These are phyloP conservation scores for Blastobotrys indianensis DNA, from an alignment of 1,139 yeast species.

Conservation along the genomic window DNA sequence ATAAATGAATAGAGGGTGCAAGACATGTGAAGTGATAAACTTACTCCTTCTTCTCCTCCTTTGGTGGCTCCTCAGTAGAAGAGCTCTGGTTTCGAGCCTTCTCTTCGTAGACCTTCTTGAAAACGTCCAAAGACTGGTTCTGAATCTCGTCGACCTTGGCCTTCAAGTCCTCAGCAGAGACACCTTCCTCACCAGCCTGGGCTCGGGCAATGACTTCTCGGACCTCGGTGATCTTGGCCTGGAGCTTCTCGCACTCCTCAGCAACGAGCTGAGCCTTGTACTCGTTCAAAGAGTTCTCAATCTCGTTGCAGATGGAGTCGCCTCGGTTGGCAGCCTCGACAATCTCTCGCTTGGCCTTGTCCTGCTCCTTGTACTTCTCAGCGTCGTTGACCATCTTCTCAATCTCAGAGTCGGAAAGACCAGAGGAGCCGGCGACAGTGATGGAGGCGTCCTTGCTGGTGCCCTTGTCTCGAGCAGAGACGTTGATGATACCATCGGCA, in stretches of 20 bases:
- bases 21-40: constrained; percentile 1
- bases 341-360: constrained; percentile 89
- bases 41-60: constrained; percentile 26
- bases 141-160: constrained; percentile 92
- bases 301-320: constrained; percentile 92
- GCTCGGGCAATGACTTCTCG: constrained; percentile 92
- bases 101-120: constrained; percentile 94
- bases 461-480: constrained; percentile 97
- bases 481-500: constrained; percentile 98
- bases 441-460: constrained; percentile 97
- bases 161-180: constrained; percentile 78
- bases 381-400: constrained; percentile 99
- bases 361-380: constrained; percentile 95
- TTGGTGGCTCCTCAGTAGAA: constrained; percentile 20
- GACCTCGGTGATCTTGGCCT: constrained; percentile 66
- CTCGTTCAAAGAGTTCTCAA: constrained; percentile 90
- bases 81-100: constrained; percentile 32
- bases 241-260: constrained; percentile 81
- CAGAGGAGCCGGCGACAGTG: constrained; percentile 98
- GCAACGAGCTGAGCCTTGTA: constrained; percentile 89
- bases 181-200: constrained; percentile 77
- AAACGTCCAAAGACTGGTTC: constrained; percentile 84
- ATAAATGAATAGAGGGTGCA: neutral
- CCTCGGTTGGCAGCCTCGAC: constrained; percentile 97
- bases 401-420: constrained; percentile 92